phyloP scores from a whole-genome alignment of 495 filamentous ascomycete genomes.

The Tuber calosporum region DNA sequence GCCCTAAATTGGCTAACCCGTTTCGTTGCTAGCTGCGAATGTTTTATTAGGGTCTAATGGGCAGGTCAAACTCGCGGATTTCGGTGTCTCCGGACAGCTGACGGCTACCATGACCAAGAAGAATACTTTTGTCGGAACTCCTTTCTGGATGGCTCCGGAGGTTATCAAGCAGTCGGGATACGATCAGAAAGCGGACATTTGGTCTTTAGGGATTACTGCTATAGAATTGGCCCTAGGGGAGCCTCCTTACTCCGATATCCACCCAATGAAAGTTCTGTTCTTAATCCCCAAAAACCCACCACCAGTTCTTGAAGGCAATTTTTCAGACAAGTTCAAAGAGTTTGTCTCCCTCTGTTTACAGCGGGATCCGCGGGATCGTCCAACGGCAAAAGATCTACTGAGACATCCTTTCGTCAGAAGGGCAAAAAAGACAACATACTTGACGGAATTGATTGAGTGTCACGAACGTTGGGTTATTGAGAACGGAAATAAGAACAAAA shows the following conservation, averaged over 20 bases:
- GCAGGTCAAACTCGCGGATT: constrained; percentile 94
- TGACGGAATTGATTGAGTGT: constrained; percentile 76
- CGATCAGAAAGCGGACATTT: constrained; percentile 95
- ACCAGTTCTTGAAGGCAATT: constrained; percentile 71
- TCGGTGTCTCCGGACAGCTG: constrained; percentile 92
- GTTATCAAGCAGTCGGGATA: constrained; percentile 96
- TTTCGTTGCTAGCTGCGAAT: constrained; percentile 60
- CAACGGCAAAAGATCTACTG: constrained; percentile 80
- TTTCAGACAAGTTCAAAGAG: constrained; percentile 89
- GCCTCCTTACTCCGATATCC: constrained; percentile 79
- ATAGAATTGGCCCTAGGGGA: constrained; percentile 90
- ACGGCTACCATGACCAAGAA: constrained; percentile 97
- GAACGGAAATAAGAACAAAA: constrained; percentile 66
- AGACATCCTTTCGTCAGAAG: constrained; percentile 80
- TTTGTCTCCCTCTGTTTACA: constrained; percentile 84
- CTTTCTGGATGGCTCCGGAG: constrained; percentile 99
- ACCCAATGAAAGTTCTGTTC: constrained; percentile 99
- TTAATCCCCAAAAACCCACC: constrained; percentile 87
- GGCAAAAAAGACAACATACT: constrained; percentile 78
- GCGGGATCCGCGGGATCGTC: constrained; percentile 77
- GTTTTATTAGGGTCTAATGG: constrained; percentile 78
- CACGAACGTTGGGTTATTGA: constrained; percentile 42
- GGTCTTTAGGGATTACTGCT: constrained; percentile 94
- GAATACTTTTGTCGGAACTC: constrained; percentile 97
- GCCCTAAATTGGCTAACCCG: constrained; percentile 2